These are phyloP conservation scores for Naganishia vishniacii DNA, from an alignment of 768 basidiomycete species.

Conservation along the genomic window DNA sequence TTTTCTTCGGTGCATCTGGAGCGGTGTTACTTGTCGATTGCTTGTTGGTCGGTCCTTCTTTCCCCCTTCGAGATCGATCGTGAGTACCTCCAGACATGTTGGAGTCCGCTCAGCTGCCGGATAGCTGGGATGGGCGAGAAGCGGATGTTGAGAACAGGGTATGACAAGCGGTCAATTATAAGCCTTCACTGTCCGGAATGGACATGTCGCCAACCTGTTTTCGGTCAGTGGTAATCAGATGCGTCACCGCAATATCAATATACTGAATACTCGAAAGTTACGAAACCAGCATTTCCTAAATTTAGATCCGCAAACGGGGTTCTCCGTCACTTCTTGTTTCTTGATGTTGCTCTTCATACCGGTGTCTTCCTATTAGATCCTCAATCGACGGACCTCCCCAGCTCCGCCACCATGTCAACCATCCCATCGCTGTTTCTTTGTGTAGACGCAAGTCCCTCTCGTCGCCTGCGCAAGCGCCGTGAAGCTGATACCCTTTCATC, in stretches of 20 bases:
- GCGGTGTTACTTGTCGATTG: background rate
- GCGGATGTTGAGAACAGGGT: too few relatives aligned
- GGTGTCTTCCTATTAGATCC: too few relatives aligned
- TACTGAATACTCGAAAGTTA: too few relatives aligned
- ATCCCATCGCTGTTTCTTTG: slow-evolving; percentile 12
- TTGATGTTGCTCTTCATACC: too few relatives aligned
- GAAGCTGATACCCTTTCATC: background rate
- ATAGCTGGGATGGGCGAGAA: background rate
- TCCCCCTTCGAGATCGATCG: background rate
- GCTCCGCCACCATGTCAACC: background rate
- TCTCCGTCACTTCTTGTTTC: too few relatives aligned
- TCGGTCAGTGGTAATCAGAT: too few relatives aligned
- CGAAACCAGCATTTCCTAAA: background rate
- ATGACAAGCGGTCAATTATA: too few relatives aligned
- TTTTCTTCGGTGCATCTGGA: background rate
- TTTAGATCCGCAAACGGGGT: background rate
- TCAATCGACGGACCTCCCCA: too few relatives aligned
- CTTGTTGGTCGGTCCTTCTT: background rate
- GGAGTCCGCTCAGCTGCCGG: background rate
- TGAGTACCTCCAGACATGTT: background rate
- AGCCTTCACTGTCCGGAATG: too few relatives aligned
- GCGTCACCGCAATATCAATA: too few relatives aligned
- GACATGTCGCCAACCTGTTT: too few relatives aligned
- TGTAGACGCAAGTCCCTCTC: slow-evolving; percentile 12
- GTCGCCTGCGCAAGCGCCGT: background rate